Base-by-base conservation (phyloP, 495 filamentous ascomycete genomes). In the Aspergillus haitiensis region DNA sequence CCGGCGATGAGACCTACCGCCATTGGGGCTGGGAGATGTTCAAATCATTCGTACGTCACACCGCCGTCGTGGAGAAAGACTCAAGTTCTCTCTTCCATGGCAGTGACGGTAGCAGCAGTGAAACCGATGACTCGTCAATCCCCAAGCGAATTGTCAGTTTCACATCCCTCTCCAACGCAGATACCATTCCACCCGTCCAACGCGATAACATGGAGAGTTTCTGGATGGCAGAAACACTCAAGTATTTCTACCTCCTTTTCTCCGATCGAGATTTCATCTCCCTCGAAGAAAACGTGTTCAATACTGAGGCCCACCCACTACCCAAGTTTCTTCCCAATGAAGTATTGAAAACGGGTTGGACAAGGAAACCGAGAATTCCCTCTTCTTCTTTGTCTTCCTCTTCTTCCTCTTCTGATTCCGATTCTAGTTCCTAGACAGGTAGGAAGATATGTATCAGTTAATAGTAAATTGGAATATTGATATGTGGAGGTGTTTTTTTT, bases 21-120 rank as follows among this genome's bases (percentile, higher is more conserved):
- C 83, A 97, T 61, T 98, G 94, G 94, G 94, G 95, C 7, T 99
- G 94, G 94, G 86, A 95, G 61, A 98, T 98, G 84, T 99, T 99
- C 77, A 86, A 93, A 75, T 84, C 86, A 1, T 98, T 99, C 71
- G 77, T 93, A 68, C 86, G 88, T 61, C 84, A 96, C 70, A 95
- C 89, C 0, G 82, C 86, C 1, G 86, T 95, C 4, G 75, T 82
- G 16, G 88, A 90, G 31, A 82, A 85, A 51, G 32, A 36, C 18
- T 18, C 56, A 27, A 27, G 21, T 32, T 27, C 27, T 18, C 46
- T 13, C 58, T 37, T 68, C 62, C 51, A 67, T 15, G 51, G 42
- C n/a, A 37, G 56, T 53, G 59, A 60, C 9, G 60, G 51, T 8
- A 47, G 46, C 9, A 51, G 56, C 12, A 33, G 39, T 1, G 58